A percentile compares a stretch with the other conserved stretches of the same genome.
Conservation (phyloP, 208 protist species). For the Vickermania spadyakhi region DNA sequence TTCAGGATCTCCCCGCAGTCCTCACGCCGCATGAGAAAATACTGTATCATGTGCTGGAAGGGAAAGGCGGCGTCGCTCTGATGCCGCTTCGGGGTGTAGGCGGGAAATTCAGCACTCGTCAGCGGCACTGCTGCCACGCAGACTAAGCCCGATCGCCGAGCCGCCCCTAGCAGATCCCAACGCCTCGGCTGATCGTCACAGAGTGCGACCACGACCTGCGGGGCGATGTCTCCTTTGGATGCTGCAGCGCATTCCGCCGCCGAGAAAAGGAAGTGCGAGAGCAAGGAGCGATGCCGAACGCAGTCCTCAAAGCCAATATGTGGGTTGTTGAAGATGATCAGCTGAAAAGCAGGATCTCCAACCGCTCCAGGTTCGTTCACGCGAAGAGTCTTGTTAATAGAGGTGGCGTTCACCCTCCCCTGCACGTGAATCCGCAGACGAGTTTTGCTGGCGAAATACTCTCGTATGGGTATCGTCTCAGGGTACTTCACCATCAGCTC, state of each 20-base stretch:
- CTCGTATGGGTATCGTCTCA: slow-evolving; percentile 23
- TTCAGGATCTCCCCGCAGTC: background rate
- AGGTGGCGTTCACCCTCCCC: slow-evolving; percentile 33
- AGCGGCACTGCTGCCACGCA: slow-evolving; percentile 39
- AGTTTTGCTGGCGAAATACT: slow-evolving; percentile 33
- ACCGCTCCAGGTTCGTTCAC: background rate
- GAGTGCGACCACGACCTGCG: slow-evolving; percentile 29
- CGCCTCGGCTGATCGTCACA: slow-evolving; percentile 45
- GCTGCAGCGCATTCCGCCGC: slow-evolving; percentile 6
- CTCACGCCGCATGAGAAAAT: slow-evolving; percentile 25
- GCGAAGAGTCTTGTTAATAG: slow-evolving; percentile 5
- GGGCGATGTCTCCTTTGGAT: background rate
- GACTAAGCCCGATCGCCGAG: slow-evolving; percentile 26
- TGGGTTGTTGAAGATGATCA: slow-evolving; percentile 46
- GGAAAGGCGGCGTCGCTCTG: slow-evolving; percentile 50
- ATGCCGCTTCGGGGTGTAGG: slow-evolving; percentile 35
- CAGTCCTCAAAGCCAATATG: slow-evolving; percentile 44
- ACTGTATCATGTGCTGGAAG: slow-evolving; percentile 44
- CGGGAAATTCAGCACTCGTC: slow-evolving; percentile 20
- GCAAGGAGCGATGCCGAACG: slow-evolving; percentile 24
- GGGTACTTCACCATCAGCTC: slow-evolving; percentile 35
- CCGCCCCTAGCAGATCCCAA: slow-evolving; percentile 29
- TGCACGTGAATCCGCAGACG: slow-evolving; percentile 22
- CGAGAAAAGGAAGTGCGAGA: slow-evolving; percentile 33
- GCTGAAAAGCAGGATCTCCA: slow-evolving; percentile 2